Base-by-base conservation (phyloP, 2,329 filamentous ascomycete species). In the Alternaria sp. region DNA sequence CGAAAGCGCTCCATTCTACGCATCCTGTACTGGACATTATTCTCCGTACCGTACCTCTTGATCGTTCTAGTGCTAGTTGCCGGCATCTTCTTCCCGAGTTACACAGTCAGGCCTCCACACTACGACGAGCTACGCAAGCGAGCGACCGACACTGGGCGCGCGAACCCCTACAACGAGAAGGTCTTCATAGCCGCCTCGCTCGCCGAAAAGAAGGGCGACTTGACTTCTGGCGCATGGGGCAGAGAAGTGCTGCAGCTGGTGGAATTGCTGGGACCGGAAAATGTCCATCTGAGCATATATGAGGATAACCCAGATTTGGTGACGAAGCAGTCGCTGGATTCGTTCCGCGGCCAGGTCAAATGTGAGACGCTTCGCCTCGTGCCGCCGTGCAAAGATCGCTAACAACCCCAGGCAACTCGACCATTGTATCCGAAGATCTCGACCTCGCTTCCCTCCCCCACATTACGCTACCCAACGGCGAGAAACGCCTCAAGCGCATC, bases 181-280 rank as follows among this genome's bases (percentile, higher is more conserved):
- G 82, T 93, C n/a, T 93, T 91, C 73, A 91, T 93, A 55, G 89
- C 89, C 2, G 87, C 90, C 15, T 91, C 89, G 71, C 83, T 93
- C 57, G 90, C 91, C 69, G 90, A 93, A 71, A 81, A 83, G 19
- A 82, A 83, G 7, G 90, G 89, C 2, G 80, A 84, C 3, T 80
- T 93, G 19, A 86, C 89, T 1, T 80, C 83, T 7, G 90, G 90
- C 2, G 80, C 82, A 26, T 93, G 91, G 91, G 90, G 88, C 0
- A 75, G 84, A 62, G 83, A 85, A 23, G 74, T 93, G 0, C 74
- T 89, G 44, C 81, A 87, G 19, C 78, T 93, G 57, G 85, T 93
- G 30, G 83, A 91, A 52, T 75, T 91, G 28, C 82, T 93, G 40
- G 91, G 91, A 0, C 84, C 85, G 13, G 82, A 90, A 36, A 91